Evolutionary conservation across 2,329 filamentous ascomycete genomes (phyloP), one percentile per base, ranked within the genome.

Genomic region (Apiospora aurea): DNA sequence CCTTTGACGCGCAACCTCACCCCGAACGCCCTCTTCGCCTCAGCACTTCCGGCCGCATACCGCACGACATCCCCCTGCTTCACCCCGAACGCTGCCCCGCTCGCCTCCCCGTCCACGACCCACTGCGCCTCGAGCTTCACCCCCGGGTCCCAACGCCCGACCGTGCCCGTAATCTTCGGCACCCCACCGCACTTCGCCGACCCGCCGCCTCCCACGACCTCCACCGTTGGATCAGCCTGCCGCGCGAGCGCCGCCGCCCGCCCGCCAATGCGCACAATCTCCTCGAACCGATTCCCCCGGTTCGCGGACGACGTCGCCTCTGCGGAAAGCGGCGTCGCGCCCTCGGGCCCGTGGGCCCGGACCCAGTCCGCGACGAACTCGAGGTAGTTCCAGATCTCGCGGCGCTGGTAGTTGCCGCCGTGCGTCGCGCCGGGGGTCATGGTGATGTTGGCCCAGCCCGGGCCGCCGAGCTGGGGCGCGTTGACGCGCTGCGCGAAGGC

Each of bases 81-180:
- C 6, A 75, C 75, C 14, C 70, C 53, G 53, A 76, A 76, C 64
- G 71, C 8, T 6, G 34, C n/a, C 3, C 74, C 75, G 29, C 64
- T 74, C 11, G 71, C 66, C 26, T 34, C 24, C 16, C 73, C 74
- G 14, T 76, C 64, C 29, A 76, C 72, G 24, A 76, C 16, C 75
- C 75, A 76, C 71, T 75, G 74, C 41, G 72, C 75, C 46, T 47
- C 43, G 6, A 76, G 71, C 43, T 13, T n/a, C 7, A 76, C 74
- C 1, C 75, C 75, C 6, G 75, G 75, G 53, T 76, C 75, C 75
- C 75, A 76, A 4, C 75, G 73, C 10, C 75, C 75, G 6, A 74
- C 64, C 2, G 67, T 73, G 8, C 74, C 75, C 29, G 64, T 57
- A n/a, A 75, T 57, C 18, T n/a, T 41, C 5, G 57, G 29, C 29